Percentiles rank a stretch among this genome's conserved stretches.
Conservation (phyloP, 1,284 basidiomycete species). For the Malassezia vespertilionis region DNA sequence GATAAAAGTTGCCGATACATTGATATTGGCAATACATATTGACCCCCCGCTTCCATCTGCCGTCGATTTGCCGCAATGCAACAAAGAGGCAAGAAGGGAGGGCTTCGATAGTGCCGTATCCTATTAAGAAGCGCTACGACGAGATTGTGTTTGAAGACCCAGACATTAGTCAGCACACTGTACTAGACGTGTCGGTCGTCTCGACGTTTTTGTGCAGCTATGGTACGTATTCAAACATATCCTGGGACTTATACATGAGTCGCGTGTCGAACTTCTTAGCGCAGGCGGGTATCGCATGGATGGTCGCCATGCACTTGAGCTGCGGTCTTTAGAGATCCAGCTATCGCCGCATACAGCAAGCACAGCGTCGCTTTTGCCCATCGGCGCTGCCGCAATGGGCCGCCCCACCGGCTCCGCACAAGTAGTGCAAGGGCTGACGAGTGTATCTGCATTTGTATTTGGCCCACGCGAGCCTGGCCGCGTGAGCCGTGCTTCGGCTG, state of each 20-base stretch:
- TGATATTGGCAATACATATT: conserved; percentile 19
- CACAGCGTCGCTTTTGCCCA: conserved; percentile 2
- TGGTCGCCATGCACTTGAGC: conserved; percentile 75
- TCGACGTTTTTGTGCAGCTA: background rate
- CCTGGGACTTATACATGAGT: conserved; percentile 45
- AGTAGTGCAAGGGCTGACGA: conserved; percentile 78
- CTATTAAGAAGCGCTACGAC: background rate
- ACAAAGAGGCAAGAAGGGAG: conserved; percentile 15
- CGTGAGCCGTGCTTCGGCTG: conserved; percentile 37
- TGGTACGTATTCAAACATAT: conserved; percentile 7
- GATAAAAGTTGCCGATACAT: conserved; percentile 5
- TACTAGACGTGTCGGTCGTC: conserved; percentile 1
- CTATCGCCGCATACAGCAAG: conserved; percentile 59
- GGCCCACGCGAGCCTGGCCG: conserved; percentile 69
- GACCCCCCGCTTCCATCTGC: conserved; percentile 20
- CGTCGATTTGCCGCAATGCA: conserved; percentile 5
- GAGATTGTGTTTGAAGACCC: background rate
- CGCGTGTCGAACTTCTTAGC: conserved; percentile 75
- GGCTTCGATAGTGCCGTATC: conserved; percentile 20
- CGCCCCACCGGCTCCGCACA: conserved; percentile 69
- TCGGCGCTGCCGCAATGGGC: conserved; percentile 24
- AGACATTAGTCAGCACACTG: conserved; percentile 11
- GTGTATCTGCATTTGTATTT: conserved; percentile 73
- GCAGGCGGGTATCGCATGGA: conserved; percentile 73
- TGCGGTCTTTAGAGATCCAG: conserved; percentile 69